Base-by-base conservation (phyloP, 495 filamentous ascomycete species). In the Beverwykella pulmonaria region DNA sequence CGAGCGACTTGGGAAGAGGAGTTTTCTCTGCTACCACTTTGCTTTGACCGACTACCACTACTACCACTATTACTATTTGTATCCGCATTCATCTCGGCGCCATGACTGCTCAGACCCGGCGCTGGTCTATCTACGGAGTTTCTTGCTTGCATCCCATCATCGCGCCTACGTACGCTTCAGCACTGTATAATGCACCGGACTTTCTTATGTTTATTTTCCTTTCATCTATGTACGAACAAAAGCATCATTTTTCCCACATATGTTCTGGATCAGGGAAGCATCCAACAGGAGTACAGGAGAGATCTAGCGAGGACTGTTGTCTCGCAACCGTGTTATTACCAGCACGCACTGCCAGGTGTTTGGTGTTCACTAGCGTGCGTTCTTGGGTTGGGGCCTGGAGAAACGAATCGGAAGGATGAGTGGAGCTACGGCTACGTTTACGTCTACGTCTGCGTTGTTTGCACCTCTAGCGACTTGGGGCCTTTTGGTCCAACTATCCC, bases 141-240 rank as follows among this genome's bases (percentile, higher is more conserved):
- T 22, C 1, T 25, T 39, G 14, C 56, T 58, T 52, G 41, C 47
- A 44, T 57, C 19, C 41, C 12, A 66, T 34, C 17, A 23, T 20
- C 41, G 46, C 59, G 7, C 7, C 58, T 17, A 15, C 30, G 53
- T 12, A 25, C 53, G 52, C 39, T 68, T 68, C 59, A 53, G 25
- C 47, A 61, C 48, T 68, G 65, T 68, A 68, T 59, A 61, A 46
- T 46, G 26, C 44, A 29, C 41, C 27, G 57, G 52, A 47, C 36
- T 52, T 60, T 53, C 48, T 39, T 59, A 27, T 65, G 25, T 49
- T 61, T 25, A 20, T 53, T 47, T 19, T 53, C 41, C 23, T 25
- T 22, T 53, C 6, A 27, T 23, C n/a, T n/a, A 41, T 19, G 26
- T 44, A 53, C 62, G 62, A 49, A 64, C 39, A 56, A 64, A 64